Evolutionary conservation across 1,284 basidiomycete genomes (phyloP), one percentile per base, ranked within the genome.

Genomic region (Boletus sp.): DNA sequence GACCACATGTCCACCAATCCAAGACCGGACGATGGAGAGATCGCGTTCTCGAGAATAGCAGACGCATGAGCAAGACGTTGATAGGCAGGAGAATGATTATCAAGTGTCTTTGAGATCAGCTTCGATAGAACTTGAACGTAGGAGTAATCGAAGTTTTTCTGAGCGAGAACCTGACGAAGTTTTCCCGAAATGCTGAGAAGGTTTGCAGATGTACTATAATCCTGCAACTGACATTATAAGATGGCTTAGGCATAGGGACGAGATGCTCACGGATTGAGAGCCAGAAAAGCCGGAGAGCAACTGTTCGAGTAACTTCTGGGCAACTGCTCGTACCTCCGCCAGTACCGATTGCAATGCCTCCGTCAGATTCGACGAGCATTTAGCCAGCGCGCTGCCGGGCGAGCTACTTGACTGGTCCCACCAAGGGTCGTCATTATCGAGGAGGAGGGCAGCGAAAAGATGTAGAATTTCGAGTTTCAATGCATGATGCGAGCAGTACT

Each of bases 1-100:
- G 75, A 74, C 84, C 84, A 86, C 36, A 86, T 78, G 16, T 83
- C 76, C 35, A 77, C 73, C 61, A 88, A 65, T 29, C 85, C 85
- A 29, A 80, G 74, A 12, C 86, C 86, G 22, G 78, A 78, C 18
- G 79, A 77, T 7, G 80, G 75, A n/a, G 79, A 80, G n/a, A 84
- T 72, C 4, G 70, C 60, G 4, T 75, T 66, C 52, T 75, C 71
- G 6, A 88, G 71, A 33, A 63, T 58, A 50, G 70, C 58, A 15
- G 72, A 74, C 31, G 69, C 64, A 27, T 53, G 56, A 15, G 61
- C 61, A 36, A 85, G 62, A 35, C 58, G 51, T 2, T 59, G 53
- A 52, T 83, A 78, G 12, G 50, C 39, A 13, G 71, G 52, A 0
- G 77, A 72, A 52, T 73, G 65, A 33, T 68, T 64, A 22, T 74